These are phyloP conservation scores for Barnettozyma pratensis DNA, from an alignment of 805 yeast genomes.

Conservation along the genomic window DNA sequence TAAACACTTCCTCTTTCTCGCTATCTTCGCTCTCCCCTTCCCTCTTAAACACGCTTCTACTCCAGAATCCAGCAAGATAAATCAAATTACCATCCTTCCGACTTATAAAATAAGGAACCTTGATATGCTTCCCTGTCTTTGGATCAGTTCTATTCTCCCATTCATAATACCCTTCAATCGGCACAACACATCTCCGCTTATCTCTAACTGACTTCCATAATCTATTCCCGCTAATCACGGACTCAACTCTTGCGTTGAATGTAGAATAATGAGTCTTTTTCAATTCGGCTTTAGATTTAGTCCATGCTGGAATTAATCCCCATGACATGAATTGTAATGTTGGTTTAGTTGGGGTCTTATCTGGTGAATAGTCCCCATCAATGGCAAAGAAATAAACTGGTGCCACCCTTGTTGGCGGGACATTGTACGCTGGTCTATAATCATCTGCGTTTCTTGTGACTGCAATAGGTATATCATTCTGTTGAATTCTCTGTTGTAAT, in stretches of 20 bases:
- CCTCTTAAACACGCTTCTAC: constrained; percentile 13
- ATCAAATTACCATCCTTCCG: constrained; percentile 47
- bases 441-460: constrained; percentile 12
- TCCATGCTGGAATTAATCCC: constrained; percentile 76
- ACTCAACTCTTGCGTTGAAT: constrained; percentile 74
- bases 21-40: constrained; percentile 3
- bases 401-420: constrained; percentile 53
- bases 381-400: constrained; percentile 30
- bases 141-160: constrained; percentile 43
- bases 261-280: constrained; percentile 35
- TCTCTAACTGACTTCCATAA: constrained; percentile 54
- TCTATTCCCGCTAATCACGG: constrained; percentile 39
- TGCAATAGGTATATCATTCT: constrained; percentile 5
- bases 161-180: constrained; percentile 82
- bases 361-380: not conserved
- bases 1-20: constrained; percentile 26
- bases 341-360: constrained; percentile 11
- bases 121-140: constrained; percentile 32
- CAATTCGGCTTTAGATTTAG: constrained; percentile 32
- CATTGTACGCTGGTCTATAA: constrained; percentile 43
- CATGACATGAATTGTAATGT: constrained; percentile 59
- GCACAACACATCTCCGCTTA: constrained; percentile 63
- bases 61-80: constrained; percentile 61
- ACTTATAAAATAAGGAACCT: constrained; percentile 61
- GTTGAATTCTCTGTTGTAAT: constrained; percentile 11